Evolutionary conservation across 305 asterid species (phyloP).

Genomic region (Rubia balearica): DNA sequence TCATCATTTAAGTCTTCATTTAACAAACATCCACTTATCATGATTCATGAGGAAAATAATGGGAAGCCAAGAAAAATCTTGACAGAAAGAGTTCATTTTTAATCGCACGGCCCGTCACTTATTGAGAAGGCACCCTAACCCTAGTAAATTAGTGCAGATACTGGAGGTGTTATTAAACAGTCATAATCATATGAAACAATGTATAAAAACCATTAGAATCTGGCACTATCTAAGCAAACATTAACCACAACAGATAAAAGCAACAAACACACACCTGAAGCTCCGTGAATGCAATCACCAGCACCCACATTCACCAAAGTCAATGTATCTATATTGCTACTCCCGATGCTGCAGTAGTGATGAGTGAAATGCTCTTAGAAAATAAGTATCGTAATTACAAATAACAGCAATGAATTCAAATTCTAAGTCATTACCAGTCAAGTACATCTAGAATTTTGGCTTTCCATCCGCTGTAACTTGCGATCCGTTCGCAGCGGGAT

Average conservation of each 20-base stretch:
- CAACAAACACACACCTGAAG: constrained; percentile 52
- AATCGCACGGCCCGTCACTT: background rate
- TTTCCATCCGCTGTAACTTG: constrained; percentile 83
- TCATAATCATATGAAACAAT: background rate
- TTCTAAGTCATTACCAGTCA: constrained; percentile 56
- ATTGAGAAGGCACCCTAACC: background rate
- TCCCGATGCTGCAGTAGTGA: constrained; percentile 60
- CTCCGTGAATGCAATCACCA: constrained; percentile 66
- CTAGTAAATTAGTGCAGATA: background rate
- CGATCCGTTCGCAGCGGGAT: constrained; percentile 90
- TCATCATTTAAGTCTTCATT: no score
- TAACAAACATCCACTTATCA: no score
- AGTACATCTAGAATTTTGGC: constrained; percentile 83
- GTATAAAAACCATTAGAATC: background rate
- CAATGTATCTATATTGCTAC: constrained; percentile 90
- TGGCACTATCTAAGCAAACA: background rate
- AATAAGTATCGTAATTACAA: background rate
- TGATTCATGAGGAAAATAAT: no score
- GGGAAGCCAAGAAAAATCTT: no score
- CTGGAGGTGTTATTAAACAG: background rate
- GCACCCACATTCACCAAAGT: constrained; percentile 79
- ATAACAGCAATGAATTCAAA: background rate
- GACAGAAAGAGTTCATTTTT: no score
- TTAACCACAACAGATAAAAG: no score
- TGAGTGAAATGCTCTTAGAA: constrained; percentile 1